Conservation (phyloP, 768 basidiomycete species). For the Hydnomerulius pinastri region DNA sequence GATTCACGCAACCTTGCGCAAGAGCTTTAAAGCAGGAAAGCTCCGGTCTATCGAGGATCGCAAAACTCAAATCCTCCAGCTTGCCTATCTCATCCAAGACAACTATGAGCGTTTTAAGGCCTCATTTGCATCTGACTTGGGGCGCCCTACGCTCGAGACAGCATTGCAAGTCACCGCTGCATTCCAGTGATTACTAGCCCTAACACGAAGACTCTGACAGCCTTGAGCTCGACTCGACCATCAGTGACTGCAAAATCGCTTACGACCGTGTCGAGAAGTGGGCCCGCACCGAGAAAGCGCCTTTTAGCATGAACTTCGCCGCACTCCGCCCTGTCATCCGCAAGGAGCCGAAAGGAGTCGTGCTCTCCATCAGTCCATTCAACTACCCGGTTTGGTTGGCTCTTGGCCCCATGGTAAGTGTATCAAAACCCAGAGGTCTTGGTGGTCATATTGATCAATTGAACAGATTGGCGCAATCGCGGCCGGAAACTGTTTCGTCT, state of each 20-base stretch:
- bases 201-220: constrained; percentile 38
- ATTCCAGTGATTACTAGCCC: background rate
- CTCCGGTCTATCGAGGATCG: constrained; percentile 65
- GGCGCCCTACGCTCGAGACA: constrained; percentile 60
- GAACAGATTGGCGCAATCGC: constrained; percentile 67
- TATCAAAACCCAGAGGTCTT: background rate
- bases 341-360: constrained; percentile 78
- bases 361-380: constrained; percentile 71
- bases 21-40: constrained; percentile 67
- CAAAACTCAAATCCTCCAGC: constrained; percentile 74
- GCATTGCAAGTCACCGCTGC: constrained; percentile 44
- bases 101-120: constrained; percentile 62
- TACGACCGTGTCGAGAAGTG: constrained; percentile 72
- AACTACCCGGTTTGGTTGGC: constrained; percentile 72
- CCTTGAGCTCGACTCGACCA: constrained; percentile 57
- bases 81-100: constrained; percentile 75
- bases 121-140: constrained; percentile 62
- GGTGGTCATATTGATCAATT: background rate
- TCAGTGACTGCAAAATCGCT: constrained; percentile 56
- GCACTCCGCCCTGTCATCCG: constrained; percentile 64
- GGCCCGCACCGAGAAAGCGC: constrained; percentile 62
- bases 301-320: constrained; percentile 56
- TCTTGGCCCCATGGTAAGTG: constrained; percentile 56
- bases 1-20: constrained; percentile 57
- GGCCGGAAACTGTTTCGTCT: constrained; percentile 68